phyloP scores from a whole-genome alignment of 2,329 filamentous ascomycete species.

The Myriosclerotinia scirpicola region DNA sequence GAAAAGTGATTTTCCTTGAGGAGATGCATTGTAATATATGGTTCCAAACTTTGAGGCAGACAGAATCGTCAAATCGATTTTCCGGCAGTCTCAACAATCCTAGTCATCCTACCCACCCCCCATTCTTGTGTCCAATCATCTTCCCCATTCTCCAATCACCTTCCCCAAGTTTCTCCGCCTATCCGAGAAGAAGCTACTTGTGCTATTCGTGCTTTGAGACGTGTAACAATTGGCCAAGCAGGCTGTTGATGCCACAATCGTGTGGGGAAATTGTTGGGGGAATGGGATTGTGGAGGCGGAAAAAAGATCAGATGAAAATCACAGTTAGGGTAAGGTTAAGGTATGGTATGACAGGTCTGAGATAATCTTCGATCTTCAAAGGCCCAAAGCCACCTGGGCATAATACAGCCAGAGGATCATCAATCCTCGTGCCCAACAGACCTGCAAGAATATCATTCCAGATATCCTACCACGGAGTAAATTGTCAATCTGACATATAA shows the following conservation, averaged over 20 bases:
- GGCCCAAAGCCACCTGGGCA: no score
- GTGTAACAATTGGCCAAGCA: constrained; percentile 15
- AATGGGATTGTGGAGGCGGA: constrained; percentile 13
- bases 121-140: constrained; percentile 17
- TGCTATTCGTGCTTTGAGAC: background rate
- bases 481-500: constrained; percentile 14
- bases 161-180: constrained; percentile 8
- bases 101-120: constrained; percentile 1
- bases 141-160: background rate
- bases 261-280: constrained; percentile 20
- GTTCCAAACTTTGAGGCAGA: background rate
- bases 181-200: constrained; percentile 9
- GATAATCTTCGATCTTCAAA: background rate
- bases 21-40: constrained; percentile 1
- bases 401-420: background rate
- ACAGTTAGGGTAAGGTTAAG: background rate
- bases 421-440: constrained; percentile 11
- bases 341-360: constrained; percentile 9
- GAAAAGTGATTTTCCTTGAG: background rate
- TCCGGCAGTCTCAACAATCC: background rate
- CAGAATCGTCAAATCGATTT: constrained; percentile 13
- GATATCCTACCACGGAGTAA: background rate
- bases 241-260: background rate
- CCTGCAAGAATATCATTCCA: background rate
- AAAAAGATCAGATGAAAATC: constrained; percentile 21